phyloP scores from a whole-genome alignment of 306 rosid species.

The Lupinus albus region DNA sequence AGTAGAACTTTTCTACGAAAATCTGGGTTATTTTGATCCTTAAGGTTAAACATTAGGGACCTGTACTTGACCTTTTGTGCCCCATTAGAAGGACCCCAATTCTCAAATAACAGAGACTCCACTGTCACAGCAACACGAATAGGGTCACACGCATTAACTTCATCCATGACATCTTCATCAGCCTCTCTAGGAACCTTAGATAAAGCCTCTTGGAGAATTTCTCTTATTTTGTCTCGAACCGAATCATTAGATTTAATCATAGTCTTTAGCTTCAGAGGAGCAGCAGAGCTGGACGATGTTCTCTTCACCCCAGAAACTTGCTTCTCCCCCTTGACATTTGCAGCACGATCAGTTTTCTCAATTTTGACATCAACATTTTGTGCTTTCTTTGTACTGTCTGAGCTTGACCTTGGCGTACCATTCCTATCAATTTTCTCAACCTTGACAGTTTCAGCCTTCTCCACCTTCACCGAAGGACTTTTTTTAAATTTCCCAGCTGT shows the following conservation, averaged over 20 bases:
- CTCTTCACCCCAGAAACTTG: slow-evolving; percentile 52
- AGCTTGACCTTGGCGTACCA: slow-evolving; percentile 53
- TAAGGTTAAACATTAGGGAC: slow-evolving; percentile 86
- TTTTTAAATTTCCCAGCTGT: slow-evolving; percentile 71
- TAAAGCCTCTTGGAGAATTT: slow-evolving; percentile 73
- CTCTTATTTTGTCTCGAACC: slow-evolving; percentile 76
- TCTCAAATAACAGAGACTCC: slow-evolving; percentile 82
- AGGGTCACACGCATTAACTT: slow-evolving; percentile 72
- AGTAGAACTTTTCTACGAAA: slow-evolving; percentile 89
- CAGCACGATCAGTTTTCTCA: slow-evolving; percentile 50
- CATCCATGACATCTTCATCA: slow-evolving; percentile 54
- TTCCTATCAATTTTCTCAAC: slow-evolving; percentile 58
- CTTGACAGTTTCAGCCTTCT: slow-evolving; percentile 62
- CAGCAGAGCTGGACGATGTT: slow-evolving; percentile 46
- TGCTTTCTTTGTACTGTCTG: slow-evolving; percentile 47
- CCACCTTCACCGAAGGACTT: slow-evolving; percentile 62
- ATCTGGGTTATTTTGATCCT: slow-evolving; percentile 91
- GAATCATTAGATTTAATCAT: slow-evolving; percentile 76
- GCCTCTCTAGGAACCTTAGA: slow-evolving; percentile 73
- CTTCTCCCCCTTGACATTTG: slow-evolving; percentile 67
- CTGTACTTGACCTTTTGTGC: slow-evolving; percentile 88
- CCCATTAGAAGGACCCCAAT: slow-evolving; percentile 92
- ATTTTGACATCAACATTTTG: slow-evolving; percentile 50
- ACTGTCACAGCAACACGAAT: slow-evolving; percentile 84
- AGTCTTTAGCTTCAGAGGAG: slow-evolving; percentile 69